Evolutionary conservation across 345 rosid species (phyloP), one percentile per base, ranked within the genome.

Genomic region (Balakata baccata): DNA sequence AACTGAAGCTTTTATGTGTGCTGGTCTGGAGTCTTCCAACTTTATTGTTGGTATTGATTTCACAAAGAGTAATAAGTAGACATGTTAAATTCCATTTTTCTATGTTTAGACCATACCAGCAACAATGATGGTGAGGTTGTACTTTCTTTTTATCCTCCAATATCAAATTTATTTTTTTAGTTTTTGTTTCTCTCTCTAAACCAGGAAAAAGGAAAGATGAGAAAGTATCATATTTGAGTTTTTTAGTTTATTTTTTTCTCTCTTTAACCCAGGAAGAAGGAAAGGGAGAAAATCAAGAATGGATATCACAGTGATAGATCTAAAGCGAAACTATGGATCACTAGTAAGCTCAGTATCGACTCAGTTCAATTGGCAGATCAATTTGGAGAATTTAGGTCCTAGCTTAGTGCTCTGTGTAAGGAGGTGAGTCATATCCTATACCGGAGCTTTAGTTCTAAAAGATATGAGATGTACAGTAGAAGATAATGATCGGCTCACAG

Each of bases 391-490:
- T 12, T 51, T 29, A 84, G 74, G 7, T 25, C 80, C 0, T 81
- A 78, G 80, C 86, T 87, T 53, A 11, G 57, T 46, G 88, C 83
- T 23, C 80, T 82, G 76, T 94, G 98, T 80, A 58, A 64, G 62
- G 85, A 87, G 65, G 97, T 92, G 74, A 89, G 97, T 72, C 88
- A 86, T 70, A 80, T 88, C 75, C 87, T 92, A 94, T 71, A 88
- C 98, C 12, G 98, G 97, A 25, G 97, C 95, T 7, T 79, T 94
- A 29, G 83, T 94, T 10, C 87, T 94, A 51, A 89, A 90, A 85
- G 98, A 94, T 74, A 97, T 97, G 18, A 80, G 98, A 71, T 94
- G 98, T 76, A 81, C 91, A 65, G 95, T 86, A 43, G 81, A 88
- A 38, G 98, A 94, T 82, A 94, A 94, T 77, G 97, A 92, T 73